Evolutionary conservation across 2,329 filamentous ascomycete species (phyloP).

Genomic region (Endothia cerciana): DNA sequence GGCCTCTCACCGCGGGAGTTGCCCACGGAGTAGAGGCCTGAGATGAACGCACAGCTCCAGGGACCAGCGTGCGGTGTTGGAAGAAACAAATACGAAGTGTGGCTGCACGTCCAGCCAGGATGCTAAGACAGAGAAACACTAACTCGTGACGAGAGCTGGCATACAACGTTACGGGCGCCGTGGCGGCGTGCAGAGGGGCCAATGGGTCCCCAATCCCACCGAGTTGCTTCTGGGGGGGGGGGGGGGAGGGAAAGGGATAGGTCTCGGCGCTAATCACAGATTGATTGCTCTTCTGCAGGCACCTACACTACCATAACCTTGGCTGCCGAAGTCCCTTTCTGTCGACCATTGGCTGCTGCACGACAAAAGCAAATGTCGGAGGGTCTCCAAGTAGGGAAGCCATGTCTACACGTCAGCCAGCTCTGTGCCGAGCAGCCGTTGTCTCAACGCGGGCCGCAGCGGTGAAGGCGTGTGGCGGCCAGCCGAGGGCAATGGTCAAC

Average conservation of each 20-base stretch:
- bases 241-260: not conserved
- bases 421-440: slow-evolving; percentile 2
- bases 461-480: not conserved
- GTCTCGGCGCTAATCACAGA: not conserved
- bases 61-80: not conserved
- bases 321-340: not conserved
- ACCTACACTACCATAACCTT: not conserved
- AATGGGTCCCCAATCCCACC: too few relatives aligned
- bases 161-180: slow-evolving; percentile 4
- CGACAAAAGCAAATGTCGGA: not conserved
- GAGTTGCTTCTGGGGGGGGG: not conserved
- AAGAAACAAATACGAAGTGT: not conserved
- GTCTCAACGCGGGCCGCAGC: slow-evolving; percentile 1
- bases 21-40: not conserved
- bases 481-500: not conserved
- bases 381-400: not conserved
- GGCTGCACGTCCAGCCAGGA: not conserved
- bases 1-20: not conserved
- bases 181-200: too few relatives aligned
- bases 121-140: not conserved
- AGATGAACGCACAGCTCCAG: not conserved
- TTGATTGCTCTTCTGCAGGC: not conserved
- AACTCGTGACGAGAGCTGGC: not conserved
- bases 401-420: not conserved
- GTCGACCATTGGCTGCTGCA: not conserved